A percentile compares a stretch with the other conserved stretches of the same genome.
Evolutionary conservation across 1,284 basidiomycete genomes (phyloP).

Genomic region (Bjerkandera adusta): DNA sequence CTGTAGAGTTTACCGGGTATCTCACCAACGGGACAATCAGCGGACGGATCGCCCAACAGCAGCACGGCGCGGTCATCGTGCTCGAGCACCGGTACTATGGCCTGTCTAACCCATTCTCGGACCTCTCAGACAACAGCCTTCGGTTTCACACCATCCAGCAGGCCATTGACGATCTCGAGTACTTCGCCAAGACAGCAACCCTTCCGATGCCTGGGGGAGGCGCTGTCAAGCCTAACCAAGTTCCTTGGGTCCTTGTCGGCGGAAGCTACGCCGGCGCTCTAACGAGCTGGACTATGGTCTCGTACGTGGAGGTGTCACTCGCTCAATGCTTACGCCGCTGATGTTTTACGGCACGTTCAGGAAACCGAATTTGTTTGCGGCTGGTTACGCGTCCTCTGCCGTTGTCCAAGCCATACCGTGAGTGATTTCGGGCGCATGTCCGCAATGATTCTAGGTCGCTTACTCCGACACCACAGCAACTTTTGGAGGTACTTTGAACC

Average conservation of each 20-base stretch:
- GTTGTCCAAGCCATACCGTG: slow-evolving; percentile 69
- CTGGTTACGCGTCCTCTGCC: slow-evolving; percentile 69
- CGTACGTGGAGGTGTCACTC: slow-evolving; percentile 39
- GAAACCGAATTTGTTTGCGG: slow-evolving; percentile 63
- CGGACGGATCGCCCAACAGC: slow-evolving; percentile 64
- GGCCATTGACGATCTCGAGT: slow-evolving; percentile 67
- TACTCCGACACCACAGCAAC: slow-evolving; percentile 27
- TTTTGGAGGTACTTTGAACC: slow-evolving; percentile 75
- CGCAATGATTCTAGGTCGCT: background rate
- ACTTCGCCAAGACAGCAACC: slow-evolving; percentile 65
- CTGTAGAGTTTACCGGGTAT: slow-evolving; percentile 54
- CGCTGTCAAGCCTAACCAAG: slow-evolving; percentile 47
- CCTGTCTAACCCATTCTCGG: slow-evolving; percentile 53
- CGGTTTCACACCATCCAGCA: slow-evolving; percentile 65
- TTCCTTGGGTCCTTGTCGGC: slow-evolving; percentile 70
- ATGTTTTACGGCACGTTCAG: slow-evolving; percentile 41
- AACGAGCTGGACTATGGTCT: slow-evolving; percentile 69
- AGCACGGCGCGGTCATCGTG: slow-evolving; percentile 61
- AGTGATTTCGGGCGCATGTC: slow-evolving; percentile 21
- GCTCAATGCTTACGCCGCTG: background rate
- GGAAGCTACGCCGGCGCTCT: slow-evolving; percentile 72
- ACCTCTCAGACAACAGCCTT: slow-evolving; percentile 60
- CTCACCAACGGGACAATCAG: slow-evolving; percentile 64
- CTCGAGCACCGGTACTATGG: slow-evolving; percentile 58
- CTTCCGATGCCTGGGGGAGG: slow-evolving; percentile 68